Evolutionary conservation across 148 eudicot species (phyloP).

Genomic region (Suaeda aralocaspica): DNA sequence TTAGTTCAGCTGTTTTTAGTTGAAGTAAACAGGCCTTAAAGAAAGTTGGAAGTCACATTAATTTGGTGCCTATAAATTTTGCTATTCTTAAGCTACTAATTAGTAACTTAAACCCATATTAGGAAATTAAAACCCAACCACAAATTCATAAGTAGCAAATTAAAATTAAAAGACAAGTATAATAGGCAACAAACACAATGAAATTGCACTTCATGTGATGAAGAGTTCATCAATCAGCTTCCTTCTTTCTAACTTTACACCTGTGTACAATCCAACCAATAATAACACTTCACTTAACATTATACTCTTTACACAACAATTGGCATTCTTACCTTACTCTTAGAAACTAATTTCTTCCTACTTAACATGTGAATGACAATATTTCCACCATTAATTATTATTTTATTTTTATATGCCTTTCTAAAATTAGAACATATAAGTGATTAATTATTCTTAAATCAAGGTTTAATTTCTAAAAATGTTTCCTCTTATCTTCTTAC

Average conservation of each 20-base stretch:
- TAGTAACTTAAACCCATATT: background rate
- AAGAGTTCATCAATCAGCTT: background rate
- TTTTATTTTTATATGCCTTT: background rate
- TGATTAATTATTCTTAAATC: conserved; percentile 5
- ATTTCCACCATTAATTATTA: background rate
- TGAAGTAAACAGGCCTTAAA: too few relatives aligned
- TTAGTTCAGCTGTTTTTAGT: too few relatives aligned
- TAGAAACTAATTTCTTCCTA: background rate
- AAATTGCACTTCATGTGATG: conserved; percentile 21
- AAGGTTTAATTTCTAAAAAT: conserved; percentile 15
- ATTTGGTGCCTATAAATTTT: too few relatives aligned
- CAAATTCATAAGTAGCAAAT: background rate
- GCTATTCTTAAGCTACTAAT: background rate
- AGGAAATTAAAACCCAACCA: background rate
- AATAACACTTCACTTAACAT: background rate
- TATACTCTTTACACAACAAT: conserved; percentile 4
- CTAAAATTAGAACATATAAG: conserved; percentile 1
- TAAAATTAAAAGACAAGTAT: background rate
- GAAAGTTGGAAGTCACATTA: too few relatives aligned
- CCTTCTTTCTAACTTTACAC: conserved; percentile 18
- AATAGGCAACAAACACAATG: background rate
- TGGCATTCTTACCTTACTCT: background rate
- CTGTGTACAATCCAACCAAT: conserved; percentile 14
- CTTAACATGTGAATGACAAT: conserved; percentile 25
- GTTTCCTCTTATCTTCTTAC: conserved; percentile 6